These are phyloP conservation scores for Cotoneaster glaucophyllus DNA, from an alignment of 306 rosid species.

Conservation along the genomic window DNA sequence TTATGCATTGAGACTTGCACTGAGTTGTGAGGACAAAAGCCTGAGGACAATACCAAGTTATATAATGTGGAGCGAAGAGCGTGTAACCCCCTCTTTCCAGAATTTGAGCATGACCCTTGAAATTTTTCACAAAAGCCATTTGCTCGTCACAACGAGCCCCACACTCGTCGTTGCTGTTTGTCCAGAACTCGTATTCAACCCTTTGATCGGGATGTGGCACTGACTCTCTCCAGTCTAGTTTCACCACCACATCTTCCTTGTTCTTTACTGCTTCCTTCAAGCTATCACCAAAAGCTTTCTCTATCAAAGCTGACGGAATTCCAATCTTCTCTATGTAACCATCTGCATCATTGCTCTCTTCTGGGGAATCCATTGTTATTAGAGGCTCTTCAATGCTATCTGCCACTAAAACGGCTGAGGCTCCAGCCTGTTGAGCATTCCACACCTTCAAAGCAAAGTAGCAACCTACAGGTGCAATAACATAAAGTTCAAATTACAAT, in stretches of 20 bases:
- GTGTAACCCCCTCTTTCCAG: slow-evolving; percentile 88
- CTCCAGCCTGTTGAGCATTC: slow-evolving; percentile 91
- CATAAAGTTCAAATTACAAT: background rate
- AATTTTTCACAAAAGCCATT: slow-evolving; percentile 71
- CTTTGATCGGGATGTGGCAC: slow-evolving; percentile 80
- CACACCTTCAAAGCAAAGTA: slow-evolving; percentile 86
- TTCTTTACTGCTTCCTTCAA: slow-evolving; percentile 53
- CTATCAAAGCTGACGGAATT: slow-evolving; percentile 74
- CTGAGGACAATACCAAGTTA: slow-evolving; percentile 88
- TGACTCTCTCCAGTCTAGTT: slow-evolving; percentile 88
- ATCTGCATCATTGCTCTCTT: slow-evolving; percentile 52
- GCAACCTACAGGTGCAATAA: slow-evolving; percentile 46
- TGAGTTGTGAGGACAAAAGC: slow-evolving; percentile 54
- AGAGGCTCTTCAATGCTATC: slow-evolving; percentile 60
- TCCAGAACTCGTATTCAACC: slow-evolving; percentile 96
- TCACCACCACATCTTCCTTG: slow-evolving; percentile 44
- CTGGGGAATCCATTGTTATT: slow-evolving; percentile 85
- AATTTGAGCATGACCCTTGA: slow-evolving; percentile 93
- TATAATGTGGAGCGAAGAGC: slow-evolving; percentile 77
- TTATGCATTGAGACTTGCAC: slow-evolving; percentile 90
- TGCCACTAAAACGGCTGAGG: slow-evolving; percentile 77
- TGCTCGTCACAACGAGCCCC: slow-evolving; percentile 93
- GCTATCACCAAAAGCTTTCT: slow-evolving; percentile 60
- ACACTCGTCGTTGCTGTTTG: slow-evolving; percentile 92
- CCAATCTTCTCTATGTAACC: slow-evolving; percentile 61